Evolutionary conservation across 23 red algal genomes (phyloP), one percentile per base, ranked within the genome.

Genomic region (Chondrus crispus): DNA sequence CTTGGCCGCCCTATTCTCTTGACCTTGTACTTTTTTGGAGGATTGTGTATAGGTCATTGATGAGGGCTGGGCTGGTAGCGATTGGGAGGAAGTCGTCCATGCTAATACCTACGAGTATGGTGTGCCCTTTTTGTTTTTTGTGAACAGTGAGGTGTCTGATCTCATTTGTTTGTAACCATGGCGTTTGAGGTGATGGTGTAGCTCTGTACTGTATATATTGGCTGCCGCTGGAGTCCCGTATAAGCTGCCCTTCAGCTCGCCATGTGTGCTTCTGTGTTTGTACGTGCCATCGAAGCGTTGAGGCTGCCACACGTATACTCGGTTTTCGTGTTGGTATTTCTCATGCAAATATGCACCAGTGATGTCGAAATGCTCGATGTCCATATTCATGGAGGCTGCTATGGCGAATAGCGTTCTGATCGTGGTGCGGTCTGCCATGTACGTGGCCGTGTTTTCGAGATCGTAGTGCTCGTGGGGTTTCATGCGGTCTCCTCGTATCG

Each of bases 281-380:
- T 22, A 30, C 16, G 64, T 71, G 64, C 64, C 64, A 71, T 71
- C 30, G 30, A 71, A 71, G 13, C 64, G 30, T 35, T 18, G 64
- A 14, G 14, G 19, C 29, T 71, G 19, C 13, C 30, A 14, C 16
- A 71, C 41, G 51, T 11, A 55, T 10, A 81, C 50, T 36, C 72
- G 72, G 38, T 81, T 80, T 18, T 80, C 74, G 73, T 40, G 46
- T 80, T 50, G 4, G 50, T 38, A 88, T 36, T n/a, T 4, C 53
- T 80, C 87, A 40, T 91, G 8, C 3, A 69, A 46, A 30, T 66
- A 91, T 68, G 73, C 72, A 6, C 45, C 46, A 2, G 26, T 80
- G 37, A 80, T 74, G 35, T 91, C 87, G 38, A 91, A 68, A 50
- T 86, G 82, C 36, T 39, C 54, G 57, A 44, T 41, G 37, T 69